phyloP scores from a whole-genome alignment of 495 filamentous ascomycete genomes.

The Neurospora intermedia region DNA sequence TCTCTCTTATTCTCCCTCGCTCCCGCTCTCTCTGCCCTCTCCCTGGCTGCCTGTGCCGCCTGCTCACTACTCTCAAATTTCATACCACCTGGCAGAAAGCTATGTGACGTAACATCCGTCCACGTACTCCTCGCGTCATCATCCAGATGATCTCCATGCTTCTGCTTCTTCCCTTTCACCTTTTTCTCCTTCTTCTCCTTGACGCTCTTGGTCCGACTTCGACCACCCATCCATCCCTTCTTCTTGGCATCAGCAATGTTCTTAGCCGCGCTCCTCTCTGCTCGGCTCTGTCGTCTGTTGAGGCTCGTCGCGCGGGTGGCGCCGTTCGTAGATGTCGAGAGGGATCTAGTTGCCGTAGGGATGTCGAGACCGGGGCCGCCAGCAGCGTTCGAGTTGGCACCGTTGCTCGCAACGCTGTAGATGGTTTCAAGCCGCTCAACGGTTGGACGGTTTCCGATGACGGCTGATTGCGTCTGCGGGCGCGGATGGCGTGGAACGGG shows the following conservation, averaged over 20 bases:
- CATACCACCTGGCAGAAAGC: slow-evolving; percentile 8
- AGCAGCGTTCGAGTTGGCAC: slow-evolving; percentile 58
- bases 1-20: not conserved
- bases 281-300: slow-evolving; percentile 37
- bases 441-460: slow-evolving; percentile 29
- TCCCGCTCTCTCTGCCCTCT: not conserved
- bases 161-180: slow-evolving; percentile 9
- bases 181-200: slow-evolving; percentile 11
- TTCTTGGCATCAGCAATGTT: slow-evolving; percentile 46
- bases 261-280: slow-evolving; percentile 41
- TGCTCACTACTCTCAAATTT: not conserved
- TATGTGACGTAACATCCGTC: slow-evolving; percentile 36
- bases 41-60: not conserved
- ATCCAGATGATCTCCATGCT: slow-evolving; percentile 17
- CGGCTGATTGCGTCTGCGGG: slow-evolving; percentile 22
- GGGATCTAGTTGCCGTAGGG: slow-evolving; percentile 6
- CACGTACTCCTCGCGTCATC: slow-evolving; percentile 33
- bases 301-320: slow-evolving; percentile 23
- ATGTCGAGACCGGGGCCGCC: slow-evolving; percentile 20
- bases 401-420: slow-evolving; percentile 62
- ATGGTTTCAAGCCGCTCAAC: slow-evolving; percentile 69
- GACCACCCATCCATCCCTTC: slow-evolving; percentile 39
- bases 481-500: slow-evolving; percentile 34
- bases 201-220: slow-evolving; percentile 25
- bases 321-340: slow-evolving; percentile 19